Evolutionary conservation across 495 filamentous ascomycete species (phyloP).

Genomic region (Talaromyces stipitatus): DNA sequence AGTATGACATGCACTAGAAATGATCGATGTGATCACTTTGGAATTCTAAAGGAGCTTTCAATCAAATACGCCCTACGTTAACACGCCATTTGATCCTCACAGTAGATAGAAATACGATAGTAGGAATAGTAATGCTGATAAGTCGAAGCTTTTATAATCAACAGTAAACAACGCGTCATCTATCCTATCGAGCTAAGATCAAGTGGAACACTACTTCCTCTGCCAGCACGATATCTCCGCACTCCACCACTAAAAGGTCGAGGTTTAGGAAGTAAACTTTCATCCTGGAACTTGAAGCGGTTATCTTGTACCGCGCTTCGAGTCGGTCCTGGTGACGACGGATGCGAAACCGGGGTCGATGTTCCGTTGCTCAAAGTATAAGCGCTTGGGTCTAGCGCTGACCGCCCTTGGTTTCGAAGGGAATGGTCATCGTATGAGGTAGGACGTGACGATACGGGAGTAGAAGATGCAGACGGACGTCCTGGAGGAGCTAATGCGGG

Average conservation of each 20-base stretch:
- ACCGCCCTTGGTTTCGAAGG: constrained; percentile 37
- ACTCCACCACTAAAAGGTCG: constrained; percentile 62
- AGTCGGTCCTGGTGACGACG: constrained; percentile 35
- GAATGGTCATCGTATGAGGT: constrained; percentile 25
- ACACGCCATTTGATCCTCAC: not conserved
- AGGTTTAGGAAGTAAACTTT: constrained; percentile 77
- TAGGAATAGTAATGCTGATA: not conserved
- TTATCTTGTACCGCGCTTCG: constrained; percentile 55
- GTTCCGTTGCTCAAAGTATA: constrained; percentile 65
- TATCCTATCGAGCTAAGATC: constrained; percentile 50
- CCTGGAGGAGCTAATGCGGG: constrained; percentile 35
- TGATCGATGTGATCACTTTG: not conserved
- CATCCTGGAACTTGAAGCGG: constrained; percentile 80
- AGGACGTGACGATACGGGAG: constrained; percentile 35
- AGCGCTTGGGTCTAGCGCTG: constrained; percentile 63
- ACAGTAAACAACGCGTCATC: not conserved
- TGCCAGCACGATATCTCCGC: constrained; percentile 79
- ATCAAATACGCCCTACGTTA: not conserved
- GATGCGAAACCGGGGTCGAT: constrained; percentile 22
- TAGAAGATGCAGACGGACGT: constrained; percentile 44
- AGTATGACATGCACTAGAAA: not conserved
- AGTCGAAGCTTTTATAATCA: not conserved
- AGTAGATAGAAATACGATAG: not conserved
- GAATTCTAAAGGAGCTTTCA: not conserved
- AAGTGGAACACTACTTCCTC: constrained; percentile 89